Percentiles rank a stretch among this genome's conserved stretches.
phyloP scores from a whole-genome alignment of 2,329 filamentous ascomycete genomes.

The Knufia fluminis region DNA sequence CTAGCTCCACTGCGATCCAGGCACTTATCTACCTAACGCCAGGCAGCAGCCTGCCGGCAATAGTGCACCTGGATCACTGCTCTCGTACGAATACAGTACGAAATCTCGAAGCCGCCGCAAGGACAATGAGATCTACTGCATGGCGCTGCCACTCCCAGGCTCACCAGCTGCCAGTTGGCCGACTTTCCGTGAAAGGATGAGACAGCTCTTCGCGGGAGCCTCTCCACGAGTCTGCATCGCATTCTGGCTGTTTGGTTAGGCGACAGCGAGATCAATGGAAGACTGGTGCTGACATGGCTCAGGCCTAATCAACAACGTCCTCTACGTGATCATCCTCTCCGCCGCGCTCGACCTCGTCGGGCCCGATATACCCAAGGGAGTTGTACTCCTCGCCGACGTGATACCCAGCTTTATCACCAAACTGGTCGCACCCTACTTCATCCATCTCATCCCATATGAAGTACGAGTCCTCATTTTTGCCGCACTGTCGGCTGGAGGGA shows the following conservation, averaged over 20 bases:
- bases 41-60: too few species aligned
- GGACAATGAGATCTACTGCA: conserved; percentile 6
- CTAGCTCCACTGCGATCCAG: too few species aligned
- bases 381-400: conserved; percentile 88
- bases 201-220: conserved; percentile 54
- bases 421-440: conserved; percentile 84
- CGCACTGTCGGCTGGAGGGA: conserved; percentile 66
- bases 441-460: conserved; percentile 74
- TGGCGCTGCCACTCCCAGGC: conserved; percentile 46
- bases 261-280: neutral
- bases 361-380: conserved; percentile 72
- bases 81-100: too few species aligned
- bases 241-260: conserved; percentile 87
- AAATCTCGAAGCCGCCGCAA: too few species aligned
- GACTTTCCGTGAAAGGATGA: conserved; percentile 59
- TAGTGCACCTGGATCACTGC: too few species aligned
- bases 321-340: conserved; percentile 94
- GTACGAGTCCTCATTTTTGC: conserved; percentile 67
- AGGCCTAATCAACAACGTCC: conserved; percentile 93
- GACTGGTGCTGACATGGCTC: conserved; percentile 10
- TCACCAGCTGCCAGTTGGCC: conserved; percentile 60
- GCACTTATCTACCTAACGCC: too few species aligned
- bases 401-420: conserved; percentile 83
- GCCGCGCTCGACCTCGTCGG: conserved; percentile 93
- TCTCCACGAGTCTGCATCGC: conserved; percentile 65